Base-by-base conservation (phyloP, 1,284 basidiomycete genomes). In the Trametes versicolor region DNA sequence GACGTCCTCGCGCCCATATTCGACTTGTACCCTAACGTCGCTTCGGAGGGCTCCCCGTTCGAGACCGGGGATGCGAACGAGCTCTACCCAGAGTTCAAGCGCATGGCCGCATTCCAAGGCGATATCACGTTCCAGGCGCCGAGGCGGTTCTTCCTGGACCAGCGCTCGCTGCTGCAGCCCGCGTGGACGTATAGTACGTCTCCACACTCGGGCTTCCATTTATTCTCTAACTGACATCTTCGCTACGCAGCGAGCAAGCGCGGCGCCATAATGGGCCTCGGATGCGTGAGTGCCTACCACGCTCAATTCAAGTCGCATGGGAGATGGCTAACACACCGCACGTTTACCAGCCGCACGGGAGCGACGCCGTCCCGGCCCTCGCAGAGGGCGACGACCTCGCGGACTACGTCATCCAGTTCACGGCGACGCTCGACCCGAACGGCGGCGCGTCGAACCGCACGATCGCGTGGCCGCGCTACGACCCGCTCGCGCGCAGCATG, bases 91-190 rank as follows among this genome's bases (percentile, higher is more conserved):
- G 79, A 88, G 63, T 87, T 77, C 76, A 87, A 88, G 72, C 78
- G 87, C 27, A 70, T 87, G 2, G 80, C 87, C 19, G 78, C 85
- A 0, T 72, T 88, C 60, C 77, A 78, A 53, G 87, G 86, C 0
- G 87, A 89, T 64, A 70, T 77, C 0, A 77, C 82, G 0, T 87
- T 89, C 74, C 86, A 88, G 58, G 85, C 79, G 0, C 85, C 85
- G 1, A 75, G 86, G 37, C 75, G 85, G 23, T 83, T 83, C 73
- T 80, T 88, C 67, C 66, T 87, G 19, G 70, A 71, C 27, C 47
- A 71, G 10, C 58, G 67, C 0, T 71, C 74, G 0, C 47, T 53
- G 13, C 71, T 66, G 34, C 75, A 78, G 58, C 66, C 70, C 2
- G 68, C 71, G 2, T 79, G 77, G 77, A 71, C 76, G 9, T 80